phyloP scores from a whole-genome alignment of 164 flowering plant genomes.

The Nymphaea colorata region DNA sequence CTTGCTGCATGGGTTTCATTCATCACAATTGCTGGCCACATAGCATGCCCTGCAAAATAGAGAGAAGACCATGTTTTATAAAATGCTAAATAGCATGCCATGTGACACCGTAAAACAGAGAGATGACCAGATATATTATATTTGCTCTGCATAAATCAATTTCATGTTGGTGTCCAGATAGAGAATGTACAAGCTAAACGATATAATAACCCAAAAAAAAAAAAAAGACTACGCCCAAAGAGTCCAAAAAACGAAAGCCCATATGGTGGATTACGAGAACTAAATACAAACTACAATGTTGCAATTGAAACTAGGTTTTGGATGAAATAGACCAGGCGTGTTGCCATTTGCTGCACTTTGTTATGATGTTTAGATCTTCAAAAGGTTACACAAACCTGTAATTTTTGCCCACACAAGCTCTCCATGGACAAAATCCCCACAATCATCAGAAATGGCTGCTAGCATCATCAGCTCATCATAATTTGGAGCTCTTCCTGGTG shows the following conservation, averaged over 20 bases:
- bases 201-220: not conserved
- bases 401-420: slow-evolving; percentile 96
- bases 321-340: too few relatives aligned
- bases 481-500: slow-evolving; percentile 30
- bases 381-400: slow-evolving; percentile 40
- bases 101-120: not conserved
- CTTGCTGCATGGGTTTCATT: slow-evolving; percentile 47
- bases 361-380: not conserved
- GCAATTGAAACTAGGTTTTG: too few relatives aligned
- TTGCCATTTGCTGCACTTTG: too few relatives aligned
- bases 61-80: not conserved
- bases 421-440: slow-evolving; percentile 60
- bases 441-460: slow-evolving; percentile 73
- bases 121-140: not conserved
- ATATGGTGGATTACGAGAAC: too few relatives aligned
- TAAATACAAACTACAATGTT: too few relatives aligned
- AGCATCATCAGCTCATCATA: slow-evolving; percentile 73
- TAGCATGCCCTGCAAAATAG: slow-evolving; percentile 63
- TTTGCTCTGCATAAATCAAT: not conserved
- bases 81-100: not conserved
- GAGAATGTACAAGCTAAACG: not conserved
- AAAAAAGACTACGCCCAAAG: not conserved
- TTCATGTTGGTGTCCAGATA: not conserved
- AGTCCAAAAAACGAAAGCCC: too few relatives aligned
- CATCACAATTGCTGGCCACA: slow-evolving; percentile 90